Base-by-base conservation (phyloP, 495 filamentous ascomycete genomes). In the Penicillium nucicola region DNA sequence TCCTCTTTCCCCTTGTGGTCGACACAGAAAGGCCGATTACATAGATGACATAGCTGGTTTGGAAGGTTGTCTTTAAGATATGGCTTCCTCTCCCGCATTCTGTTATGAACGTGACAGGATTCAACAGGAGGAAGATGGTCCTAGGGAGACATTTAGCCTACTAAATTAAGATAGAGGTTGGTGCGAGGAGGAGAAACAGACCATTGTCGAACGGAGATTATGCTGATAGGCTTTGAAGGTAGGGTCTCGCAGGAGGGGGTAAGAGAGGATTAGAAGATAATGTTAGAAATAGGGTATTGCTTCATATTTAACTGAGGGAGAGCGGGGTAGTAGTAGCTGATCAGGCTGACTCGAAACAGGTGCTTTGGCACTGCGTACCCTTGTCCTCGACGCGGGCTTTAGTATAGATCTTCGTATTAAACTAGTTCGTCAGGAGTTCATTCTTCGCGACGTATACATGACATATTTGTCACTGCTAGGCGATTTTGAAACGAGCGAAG, bases 71-170 rank as follows among this genome's bases (percentile, higher is more conserved):
- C 44, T 47, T 37, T 22, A 37, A 47, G 44, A 11, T 47, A 19
- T 47, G 44, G 44, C 33, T 36, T 47, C 14, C 44, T 47, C 44
- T 37, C 33, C 18, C 44, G 44, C 44, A 47, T 47, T 22, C 5
- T 47, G 5, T 47, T 31, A 47, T 47, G 44, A n/a, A 47, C 30
- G 18, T 47, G 44, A 32, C 44, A 47, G 33, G 44, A 15, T 47
- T 32, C 44, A 37, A 31, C 32, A 47, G 20, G 2, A 37, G 30
- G 37, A 47, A 37, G 5, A 5, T 36, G 30, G 33, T 37, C 2
- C 44, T 47, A 18, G 44, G 19, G 20, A 28, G 32, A 37, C 22
- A 20, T 14, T 46, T 46, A 47, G 44, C 32, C 31, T 35, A 47
- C 44, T 47, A 32, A 36, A 31, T 23, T 20, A 19, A 47, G n/a